Evolutionary conservation across 768 basidiomycete genomes (phyloP), one percentile per base, ranked within the genome.

Genomic region (Lentinula sp.): DNA sequence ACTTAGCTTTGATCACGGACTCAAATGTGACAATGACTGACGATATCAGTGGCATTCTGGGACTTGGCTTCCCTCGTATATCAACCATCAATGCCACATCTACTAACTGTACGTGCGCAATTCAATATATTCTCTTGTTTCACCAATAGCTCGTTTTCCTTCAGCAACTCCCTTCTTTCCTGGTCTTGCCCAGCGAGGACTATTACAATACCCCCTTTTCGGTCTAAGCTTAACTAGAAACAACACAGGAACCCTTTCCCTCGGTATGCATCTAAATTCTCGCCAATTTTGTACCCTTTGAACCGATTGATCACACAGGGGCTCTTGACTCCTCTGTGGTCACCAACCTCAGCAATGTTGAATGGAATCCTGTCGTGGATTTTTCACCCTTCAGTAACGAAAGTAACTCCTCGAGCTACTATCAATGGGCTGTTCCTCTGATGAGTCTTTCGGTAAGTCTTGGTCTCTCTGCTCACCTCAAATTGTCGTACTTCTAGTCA

Each of bases 301-400:
- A 37, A 13, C 37, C 37, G 37, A 55, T 59, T n/a, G 50, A 5
- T 13, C 35, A 34, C n/a, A 46, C 1, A 90, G 89, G 90, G n/a
- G 91, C 89, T 13, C 77, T 93, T 45, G 91, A 93, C 70, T 76
- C 80, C 1, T 83, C 86, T 5, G 75, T 92, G 15, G 87, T 93
- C 15, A 75, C 71, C 31, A 82, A 90, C 68, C 69, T 76, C 2
- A 84, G 78, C 60, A 66, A 78, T 16, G 85, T 93, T 32, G 78
- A 77, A 53, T 93, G 91, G 91, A 87, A 87, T 63, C 80, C 83
- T 45, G 88, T 93, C 1, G 82, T 85, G 15, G 81, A 90, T 11
- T 93, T 93, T 66, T 76, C 84, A 18, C 91, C 91, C 4, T 74
- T 88, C 60, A 79, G 76, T 5, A 70, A 75, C 4, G 81, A 83